These are phyloP conservation scores for Pisolithus marmoratus DNA, from an alignment of 768 basidiomycete species.

Conservation along the genomic window DNA sequence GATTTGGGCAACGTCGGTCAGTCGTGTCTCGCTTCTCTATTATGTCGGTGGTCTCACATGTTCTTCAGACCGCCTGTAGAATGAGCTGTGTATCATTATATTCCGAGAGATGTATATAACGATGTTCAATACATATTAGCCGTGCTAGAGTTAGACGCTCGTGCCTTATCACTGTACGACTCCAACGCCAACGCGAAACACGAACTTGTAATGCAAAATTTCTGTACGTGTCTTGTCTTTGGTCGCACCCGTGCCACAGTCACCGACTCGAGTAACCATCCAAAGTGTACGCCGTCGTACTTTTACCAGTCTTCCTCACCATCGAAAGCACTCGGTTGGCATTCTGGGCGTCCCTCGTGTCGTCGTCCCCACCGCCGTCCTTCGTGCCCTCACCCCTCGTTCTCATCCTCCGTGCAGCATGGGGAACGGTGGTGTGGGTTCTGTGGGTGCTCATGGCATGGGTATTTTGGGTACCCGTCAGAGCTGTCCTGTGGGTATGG, in stretches of 20 bases:
- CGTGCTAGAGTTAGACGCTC: neutral
- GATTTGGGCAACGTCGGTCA: conserved; percentile 74
- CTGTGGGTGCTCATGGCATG: neutral
- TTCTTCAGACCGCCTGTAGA: conserved; percentile 20
- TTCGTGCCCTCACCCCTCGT: neutral
- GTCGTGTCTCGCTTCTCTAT: conserved; percentile 13
- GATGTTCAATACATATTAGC: neutral
- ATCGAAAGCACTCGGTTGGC: conserved; percentile 4
- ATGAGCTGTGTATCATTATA: neutral
- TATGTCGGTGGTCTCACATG: neutral
- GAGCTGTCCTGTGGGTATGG: conserved; percentile 10
- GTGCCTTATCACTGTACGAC: neutral
- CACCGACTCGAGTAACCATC: no score
- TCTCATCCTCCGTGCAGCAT: neutral
- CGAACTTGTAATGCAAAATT: no score
- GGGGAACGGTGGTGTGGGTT: conserved; percentile 3
- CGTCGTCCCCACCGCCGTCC: neutral
- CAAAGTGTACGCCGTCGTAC: conserved; percentile 7
- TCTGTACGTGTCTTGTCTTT: no score
- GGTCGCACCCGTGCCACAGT: no score
- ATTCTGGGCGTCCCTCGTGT: conserved; percentile 3
- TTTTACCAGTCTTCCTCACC: conserved; percentile 6
- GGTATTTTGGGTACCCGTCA: conserved; percentile 4
- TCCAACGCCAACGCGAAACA: neutral
- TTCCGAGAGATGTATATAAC: no score